Conservation (phyloP, 495 filamentous ascomycete species). For the Lasiosphaeria hispida region DNA sequence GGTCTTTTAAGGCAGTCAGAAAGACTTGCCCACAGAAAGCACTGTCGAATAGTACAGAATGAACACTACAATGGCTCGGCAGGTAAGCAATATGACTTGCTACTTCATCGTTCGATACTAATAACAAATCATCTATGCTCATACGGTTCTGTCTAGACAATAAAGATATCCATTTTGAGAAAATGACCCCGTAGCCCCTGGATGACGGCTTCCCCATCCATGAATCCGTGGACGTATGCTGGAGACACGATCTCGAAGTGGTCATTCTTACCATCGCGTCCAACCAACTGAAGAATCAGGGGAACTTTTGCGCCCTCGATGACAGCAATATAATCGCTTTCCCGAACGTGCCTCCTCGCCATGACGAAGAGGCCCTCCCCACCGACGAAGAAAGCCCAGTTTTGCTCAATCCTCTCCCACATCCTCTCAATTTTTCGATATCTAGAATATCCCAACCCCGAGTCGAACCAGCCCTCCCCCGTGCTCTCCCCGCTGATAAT, state of each 20-base stretch:
- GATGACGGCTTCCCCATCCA: constrained; percentile 16
- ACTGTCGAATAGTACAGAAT: no score
- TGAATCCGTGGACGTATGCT: constrained; percentile 21
- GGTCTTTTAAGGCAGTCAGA: no score
- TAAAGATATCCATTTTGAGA: no score
- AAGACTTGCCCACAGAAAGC: no score
- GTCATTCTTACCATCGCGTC: not conserved
- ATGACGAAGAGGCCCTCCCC: constrained; percentile 13
- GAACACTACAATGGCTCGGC: no score
- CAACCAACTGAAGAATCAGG: constrained; percentile 7
- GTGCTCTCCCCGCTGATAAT: not conserved
- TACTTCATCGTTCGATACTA: no score
- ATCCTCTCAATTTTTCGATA: not conserved
- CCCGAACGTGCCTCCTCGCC: not conserved
- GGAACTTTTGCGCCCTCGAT: constrained; percentile 23
- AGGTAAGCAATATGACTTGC: no score
- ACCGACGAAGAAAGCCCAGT: constrained; percentile 12
- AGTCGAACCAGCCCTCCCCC: not conserved
- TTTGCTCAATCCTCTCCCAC: not conserved
- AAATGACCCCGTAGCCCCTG: no score
- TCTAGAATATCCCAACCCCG: not conserved
- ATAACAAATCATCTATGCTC: no score
- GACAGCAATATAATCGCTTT: constrained; percentile 15
- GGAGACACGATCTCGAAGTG: constrained; percentile 1
- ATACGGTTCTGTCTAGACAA: no score